A percentile compares a stretch with the other conserved stretches of the same genome.
These are phyloP conservation scores for Prunella vulgaris DNA, from an alignment of 257 asterid species.

Conservation along the genomic window DNA sequence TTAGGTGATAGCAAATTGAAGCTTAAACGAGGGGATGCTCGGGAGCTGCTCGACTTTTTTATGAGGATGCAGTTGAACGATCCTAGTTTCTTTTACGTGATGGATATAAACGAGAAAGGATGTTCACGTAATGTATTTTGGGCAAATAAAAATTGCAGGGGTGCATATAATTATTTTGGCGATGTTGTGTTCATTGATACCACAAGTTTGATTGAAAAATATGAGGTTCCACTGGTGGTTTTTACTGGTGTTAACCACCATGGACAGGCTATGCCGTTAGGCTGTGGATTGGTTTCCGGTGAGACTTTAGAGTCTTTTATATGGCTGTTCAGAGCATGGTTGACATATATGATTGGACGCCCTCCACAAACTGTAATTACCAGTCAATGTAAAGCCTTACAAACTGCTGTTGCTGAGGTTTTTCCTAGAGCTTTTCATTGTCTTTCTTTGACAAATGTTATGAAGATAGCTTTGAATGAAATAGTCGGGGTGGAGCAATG, in stretches of 20 bases:
- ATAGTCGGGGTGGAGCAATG: slow-evolving; percentile 24
- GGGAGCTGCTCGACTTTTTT: slow-evolving; percentile 38
- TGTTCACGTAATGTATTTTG: slow-evolving; percentile 50
- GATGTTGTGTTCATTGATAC: slow-evolving; percentile 42
- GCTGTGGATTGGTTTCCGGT: slow-evolving; percentile 52
- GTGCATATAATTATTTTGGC: slow-evolving; percentile 48
- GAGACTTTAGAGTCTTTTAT: slow-evolving; percentile 41
- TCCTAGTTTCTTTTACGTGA: slow-evolving; percentile 51
- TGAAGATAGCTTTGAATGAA: slow-evolving; percentile 29
- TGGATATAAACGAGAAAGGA: slow-evolving; percentile 58
- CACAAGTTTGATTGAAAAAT: slow-evolving; percentile 32
- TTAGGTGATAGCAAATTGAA: slow-evolving; percentile 31
- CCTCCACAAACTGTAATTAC: slow-evolving; percentile 45
- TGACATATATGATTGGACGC: slow-evolving; percentile 57
- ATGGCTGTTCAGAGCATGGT: slow-evolving; percentile 65
- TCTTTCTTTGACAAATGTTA: slow-evolving; percentile 33
- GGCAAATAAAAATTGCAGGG: slow-evolving; percentile 47
- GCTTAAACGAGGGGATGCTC: slow-evolving; percentile 50
- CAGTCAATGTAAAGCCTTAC: slow-evolving; percentile 32
- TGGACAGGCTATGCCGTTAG: slow-evolving; percentile 41
- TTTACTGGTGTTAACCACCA: slow-evolving; percentile 59
- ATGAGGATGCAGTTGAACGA: slow-evolving; percentile 42
- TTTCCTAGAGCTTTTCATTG: slow-evolving; percentile 54
- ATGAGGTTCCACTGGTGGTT: slow-evolving; percentile 49
- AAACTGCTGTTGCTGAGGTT: slow-evolving; percentile 46